Percentiles rank a stretch among this genome's conserved stretches.
Evolutionary conservation across 306 rosid species (phyloP).

Genomic region (Vicia sativa): DNA sequence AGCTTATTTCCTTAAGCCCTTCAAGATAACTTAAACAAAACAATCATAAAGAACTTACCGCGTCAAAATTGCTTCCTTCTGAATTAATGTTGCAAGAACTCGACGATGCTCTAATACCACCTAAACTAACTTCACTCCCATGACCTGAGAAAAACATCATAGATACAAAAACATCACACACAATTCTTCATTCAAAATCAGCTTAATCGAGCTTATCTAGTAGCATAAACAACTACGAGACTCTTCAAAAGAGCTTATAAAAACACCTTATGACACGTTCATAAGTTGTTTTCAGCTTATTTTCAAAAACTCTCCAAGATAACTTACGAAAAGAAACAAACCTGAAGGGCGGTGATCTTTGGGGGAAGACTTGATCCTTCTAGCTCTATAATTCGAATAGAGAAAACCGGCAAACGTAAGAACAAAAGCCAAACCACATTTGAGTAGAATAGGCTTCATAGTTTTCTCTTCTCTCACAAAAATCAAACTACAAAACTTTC

Average conservation of each 20-base stretch:
- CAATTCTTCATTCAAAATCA: neutral
- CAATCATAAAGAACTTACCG: constrained; percentile 32
- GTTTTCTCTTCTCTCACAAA: constrained; percentile 49
- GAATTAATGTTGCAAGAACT: constrained; percentile 43
- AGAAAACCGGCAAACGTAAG: constrained; percentile 78
- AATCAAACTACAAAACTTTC: constrained; percentile 22
- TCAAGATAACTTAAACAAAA: neutral
- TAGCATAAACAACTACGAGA: neutral
- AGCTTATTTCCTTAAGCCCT: neutral
- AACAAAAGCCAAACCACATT: constrained; percentile 77
- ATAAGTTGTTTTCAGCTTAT: neutral
- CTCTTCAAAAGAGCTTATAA: neutral
- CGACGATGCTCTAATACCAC: constrained; percentile 42
- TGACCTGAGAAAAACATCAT: constrained; percentile 38
- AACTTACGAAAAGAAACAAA: constrained; percentile 33
- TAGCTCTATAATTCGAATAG: constrained; percentile 54
- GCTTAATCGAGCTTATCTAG: neutral
- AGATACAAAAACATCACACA: constrained; percentile 29
- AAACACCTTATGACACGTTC: neutral
- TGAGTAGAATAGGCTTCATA: constrained; percentile 62
- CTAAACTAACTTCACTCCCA: constrained; percentile 41
- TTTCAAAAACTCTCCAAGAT: neutral
- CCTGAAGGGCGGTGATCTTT: constrained; percentile 48
- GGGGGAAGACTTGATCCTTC: constrained; percentile 55
- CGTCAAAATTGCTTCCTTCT: constrained; percentile 38